phyloP scores from a whole-genome alignment of 306 rosid genomes.

The Heteromeles arbutifolia region DNA sequence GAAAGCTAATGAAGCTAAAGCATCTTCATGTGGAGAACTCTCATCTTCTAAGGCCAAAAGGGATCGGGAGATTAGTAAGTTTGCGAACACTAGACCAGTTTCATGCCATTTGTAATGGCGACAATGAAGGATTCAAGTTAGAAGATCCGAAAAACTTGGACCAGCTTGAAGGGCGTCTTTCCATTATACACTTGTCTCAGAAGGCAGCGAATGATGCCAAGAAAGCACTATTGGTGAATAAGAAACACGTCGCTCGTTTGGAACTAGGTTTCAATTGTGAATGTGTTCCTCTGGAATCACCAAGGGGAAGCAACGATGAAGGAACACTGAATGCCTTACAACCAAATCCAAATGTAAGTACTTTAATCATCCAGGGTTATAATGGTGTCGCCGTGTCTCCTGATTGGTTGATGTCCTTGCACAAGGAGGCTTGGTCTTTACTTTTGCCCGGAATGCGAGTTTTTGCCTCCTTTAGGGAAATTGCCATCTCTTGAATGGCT shows the following conservation, averaged over 20 bases:
- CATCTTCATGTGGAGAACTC: not conserved
- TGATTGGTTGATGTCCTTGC: not conserved
- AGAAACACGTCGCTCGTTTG: no score
- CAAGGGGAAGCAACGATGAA: not conserved
- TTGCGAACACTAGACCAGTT: not conserved
- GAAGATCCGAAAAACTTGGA: not conserved
- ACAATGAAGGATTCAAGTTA: no score
- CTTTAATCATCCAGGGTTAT: not conserved
- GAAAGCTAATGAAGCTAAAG: not conserved
- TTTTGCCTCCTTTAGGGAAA: constrained; percentile 10
- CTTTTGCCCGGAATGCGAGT: not conserved
- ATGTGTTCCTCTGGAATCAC: accelerated
- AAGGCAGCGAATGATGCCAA: no score
- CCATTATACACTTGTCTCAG: no score
- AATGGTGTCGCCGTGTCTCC: no score
- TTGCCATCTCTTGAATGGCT: not conserved
- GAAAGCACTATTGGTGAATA: no score
- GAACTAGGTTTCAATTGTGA: no score
- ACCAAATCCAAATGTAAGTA: not conserved
- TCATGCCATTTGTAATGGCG: no score
- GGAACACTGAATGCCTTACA: not conserved
- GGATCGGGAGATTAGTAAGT: not conserved
- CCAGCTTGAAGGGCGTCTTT: not conserved
- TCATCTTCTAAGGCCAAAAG: accelerated
- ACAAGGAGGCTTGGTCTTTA: not conserved